Percentiles rank a stretch among this genome's conserved stretches.
phyloP scores from a whole-genome alignment of 352 stramenopile species.

The Phytopythium boreale region DNA sequence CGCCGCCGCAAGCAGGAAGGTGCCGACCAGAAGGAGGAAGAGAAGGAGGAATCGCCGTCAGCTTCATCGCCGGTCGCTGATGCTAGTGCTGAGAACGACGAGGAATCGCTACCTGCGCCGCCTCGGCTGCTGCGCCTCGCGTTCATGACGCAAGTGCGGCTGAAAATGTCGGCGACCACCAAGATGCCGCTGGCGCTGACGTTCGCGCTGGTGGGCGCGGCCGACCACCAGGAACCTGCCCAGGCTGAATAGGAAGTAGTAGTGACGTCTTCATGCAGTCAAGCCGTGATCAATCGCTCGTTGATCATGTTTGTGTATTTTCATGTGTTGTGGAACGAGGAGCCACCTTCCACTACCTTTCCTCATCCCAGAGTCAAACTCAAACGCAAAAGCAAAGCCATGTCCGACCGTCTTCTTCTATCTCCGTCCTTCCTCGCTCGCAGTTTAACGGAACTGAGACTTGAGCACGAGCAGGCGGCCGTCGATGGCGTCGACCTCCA shows the following conservation, averaged over 20 bases:
- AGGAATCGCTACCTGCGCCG: slow-evolving; percentile 1
- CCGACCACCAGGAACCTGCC: slow-evolving; percentile 15
- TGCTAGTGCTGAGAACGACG: neutral
- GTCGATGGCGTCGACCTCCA: slow-evolving; percentile 84
- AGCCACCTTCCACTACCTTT: neutral
- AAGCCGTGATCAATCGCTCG: neutral
- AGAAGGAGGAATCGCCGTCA: neutral
- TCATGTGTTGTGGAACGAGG: neutral
- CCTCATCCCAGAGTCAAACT: neutral
- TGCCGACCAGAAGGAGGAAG: slow-evolving; percentile 6
- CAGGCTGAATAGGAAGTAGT: neutral
- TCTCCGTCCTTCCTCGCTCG: neutral
- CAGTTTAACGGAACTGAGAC: slow-evolving; percentile 80
- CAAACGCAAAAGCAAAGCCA: neutral
- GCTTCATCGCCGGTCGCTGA: neutral
- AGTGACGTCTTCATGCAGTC: neutral
- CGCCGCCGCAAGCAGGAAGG: neutral
- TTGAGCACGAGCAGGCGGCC: slow-evolving; percentile 80
- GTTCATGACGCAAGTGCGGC: slow-evolving; percentile 61
- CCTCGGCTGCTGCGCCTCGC: slow-evolving; percentile 32
- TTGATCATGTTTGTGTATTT: neutral
- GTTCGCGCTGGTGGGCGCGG: slow-evolving; percentile 39
- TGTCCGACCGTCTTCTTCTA: neutral
- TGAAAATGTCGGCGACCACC: slow-evolving; percentile 63
- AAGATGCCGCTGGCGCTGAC: slow-evolving; percentile 61